Conservation (phyloP, 2,329 filamentous ascomycete species). For the Aspergillus uvarum region DNA sequence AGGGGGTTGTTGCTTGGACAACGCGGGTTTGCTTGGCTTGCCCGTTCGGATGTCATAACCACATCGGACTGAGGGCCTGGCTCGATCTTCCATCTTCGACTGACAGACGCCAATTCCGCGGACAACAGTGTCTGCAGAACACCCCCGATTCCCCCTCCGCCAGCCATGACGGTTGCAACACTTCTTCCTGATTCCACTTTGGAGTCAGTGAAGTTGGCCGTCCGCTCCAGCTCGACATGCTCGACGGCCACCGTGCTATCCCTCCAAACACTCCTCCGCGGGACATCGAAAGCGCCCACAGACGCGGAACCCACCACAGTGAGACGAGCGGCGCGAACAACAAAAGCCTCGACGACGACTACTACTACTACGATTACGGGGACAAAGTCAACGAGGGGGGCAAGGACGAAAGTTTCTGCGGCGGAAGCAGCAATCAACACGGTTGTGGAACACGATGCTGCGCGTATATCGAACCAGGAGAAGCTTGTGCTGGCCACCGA, state of each 20-base stretch:
- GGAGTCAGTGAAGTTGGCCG: constrained; percentile 54
- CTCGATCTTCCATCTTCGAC: constrained; percentile 2
- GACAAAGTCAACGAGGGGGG: constrained; percentile 27
- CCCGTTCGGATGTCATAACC: constrained; percentile 9
- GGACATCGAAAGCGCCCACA: constrained; percentile 20
- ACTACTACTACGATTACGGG: constrained; percentile 23
- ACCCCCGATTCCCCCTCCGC: not conserved
- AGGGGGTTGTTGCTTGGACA: constrained; percentile 31
- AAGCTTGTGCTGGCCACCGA: constrained; percentile 47
- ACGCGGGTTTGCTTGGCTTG: constrained; percentile 19
- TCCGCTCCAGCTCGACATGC: constrained; percentile 56
- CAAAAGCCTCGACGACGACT: constrained; percentile 24
- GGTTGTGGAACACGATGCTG: constrained; percentile 26
- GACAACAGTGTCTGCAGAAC: not conserved
- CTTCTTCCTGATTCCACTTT: constrained; percentile 32
- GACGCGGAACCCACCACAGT: constrained; percentile 23
- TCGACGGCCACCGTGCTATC: constrained; percentile 45
- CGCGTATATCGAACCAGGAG: constrained; percentile 37
- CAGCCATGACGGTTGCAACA: constrained; percentile 35
- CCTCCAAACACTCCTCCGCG: constrained; percentile 41
- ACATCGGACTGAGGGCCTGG: constrained; percentile 6
- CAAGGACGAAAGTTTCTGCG: constrained; percentile 24
- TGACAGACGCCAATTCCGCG: not conserved
- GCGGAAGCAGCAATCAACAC: constrained; percentile 29
- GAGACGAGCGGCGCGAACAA: constrained; percentile 25